Evolutionary conservation across 805 yeast genomes (phyloP), one percentile per base, ranked within the genome.

Genomic region (Kuraishia ogatae): DNA sequence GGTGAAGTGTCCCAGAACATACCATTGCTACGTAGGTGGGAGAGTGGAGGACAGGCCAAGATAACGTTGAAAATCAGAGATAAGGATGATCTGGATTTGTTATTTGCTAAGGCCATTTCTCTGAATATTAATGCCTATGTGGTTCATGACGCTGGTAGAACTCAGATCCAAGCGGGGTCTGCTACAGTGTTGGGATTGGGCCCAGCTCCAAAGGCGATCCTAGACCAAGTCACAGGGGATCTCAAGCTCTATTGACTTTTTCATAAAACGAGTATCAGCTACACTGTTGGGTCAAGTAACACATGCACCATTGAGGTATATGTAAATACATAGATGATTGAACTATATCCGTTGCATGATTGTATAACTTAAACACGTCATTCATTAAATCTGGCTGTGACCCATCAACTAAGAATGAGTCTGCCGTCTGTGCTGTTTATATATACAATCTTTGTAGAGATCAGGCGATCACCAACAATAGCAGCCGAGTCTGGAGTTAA

Each of bases 111-210:
- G 63, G 97, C 97, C 1, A 79, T 88, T 43, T 82, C 90, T 2
- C 64, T 88, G 55, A 92, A 92, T 6, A 79, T 94, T 19, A 87
- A 90, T 62, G 82, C 93, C 1, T 80, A 84, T 59, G 80, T 89
- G 5, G 90, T 94, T 46, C 96, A 87, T 62, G 99, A 94, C 71
- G 99, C 99, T 24, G 99, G 99, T 2, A 80, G 97, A 62, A 93
- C 99, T 0, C 97, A 94, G 68, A 83, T 94, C 53, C 96, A 89
- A n/a, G 87, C 97, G 5, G 98, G 98, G 0, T 85, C 94, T 57
- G 96, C 96, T 1, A 94, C 99, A 0, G 98, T 94, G 1, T 71
- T 94, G n/a, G 99, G 98, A 1, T 67, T 94, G 26, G 99, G 99
- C 0, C 99, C 99, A 1, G 98, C 97, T 20, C 97, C 98, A 22